Evolutionary conservation across 139 green algal genomes (phyloP).

Genomic region (Chlorella ohadii): DNA sequence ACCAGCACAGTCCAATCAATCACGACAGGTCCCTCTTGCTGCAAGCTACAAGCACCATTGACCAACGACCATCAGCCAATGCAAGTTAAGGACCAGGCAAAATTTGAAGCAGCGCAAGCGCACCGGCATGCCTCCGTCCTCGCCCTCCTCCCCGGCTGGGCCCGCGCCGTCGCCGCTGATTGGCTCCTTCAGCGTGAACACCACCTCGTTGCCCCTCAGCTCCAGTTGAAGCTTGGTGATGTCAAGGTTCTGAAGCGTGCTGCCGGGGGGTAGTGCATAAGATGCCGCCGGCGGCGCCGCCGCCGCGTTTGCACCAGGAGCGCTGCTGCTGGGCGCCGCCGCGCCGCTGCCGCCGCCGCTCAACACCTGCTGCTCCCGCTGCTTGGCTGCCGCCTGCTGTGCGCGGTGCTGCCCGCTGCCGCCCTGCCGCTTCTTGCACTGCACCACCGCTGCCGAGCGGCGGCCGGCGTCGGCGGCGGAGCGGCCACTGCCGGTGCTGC

Average conservation of each 20-base stretch:
- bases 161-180: no score
- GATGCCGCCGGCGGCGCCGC: background rate
- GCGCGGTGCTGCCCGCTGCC: background rate
- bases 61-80: no score
- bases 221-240: slow-evolving; percentile 12
- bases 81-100: no score
- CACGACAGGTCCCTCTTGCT: no score
- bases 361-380: background rate
- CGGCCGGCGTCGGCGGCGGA: no score
- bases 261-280: background rate
- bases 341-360: background rate
- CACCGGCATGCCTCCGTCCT: background rate
- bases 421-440: slow-evolving; percentile 24
- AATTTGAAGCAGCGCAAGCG: no score
- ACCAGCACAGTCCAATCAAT: no score
- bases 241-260: slow-evolving; percentile 9
- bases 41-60: no score
- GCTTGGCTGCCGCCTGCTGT: slow-evolving; percentile 15
- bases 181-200: slow-evolving; percentile 7
- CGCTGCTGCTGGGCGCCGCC: background rate
- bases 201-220: slow-evolving; percentile 33
- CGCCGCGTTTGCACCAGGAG: background rate
- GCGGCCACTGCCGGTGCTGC: no score
- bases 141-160: no score
- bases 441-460: background rate